phyloP scores from a whole-genome alignment of 208 protist genomes.

The Leishmania mexicana region DNA sequence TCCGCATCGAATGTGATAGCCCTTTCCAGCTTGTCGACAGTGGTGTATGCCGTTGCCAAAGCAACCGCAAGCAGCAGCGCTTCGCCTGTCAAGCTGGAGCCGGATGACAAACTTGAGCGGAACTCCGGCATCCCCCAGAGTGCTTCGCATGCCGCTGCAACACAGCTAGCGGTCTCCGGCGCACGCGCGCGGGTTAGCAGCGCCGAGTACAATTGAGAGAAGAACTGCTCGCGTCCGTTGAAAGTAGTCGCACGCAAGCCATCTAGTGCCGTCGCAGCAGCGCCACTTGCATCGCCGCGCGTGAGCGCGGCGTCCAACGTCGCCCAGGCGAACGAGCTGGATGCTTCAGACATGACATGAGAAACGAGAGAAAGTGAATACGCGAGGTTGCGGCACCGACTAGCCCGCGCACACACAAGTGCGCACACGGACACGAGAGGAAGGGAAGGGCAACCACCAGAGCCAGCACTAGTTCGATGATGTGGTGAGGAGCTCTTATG shows the following conservation, averaged over 20 bases:
- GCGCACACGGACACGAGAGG: background rate
- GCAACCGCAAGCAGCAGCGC: slow-evolving; percentile 18
- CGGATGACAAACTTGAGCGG: background rate
- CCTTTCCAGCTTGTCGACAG: slow-evolving; percentile 9
- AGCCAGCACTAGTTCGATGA: background rate
- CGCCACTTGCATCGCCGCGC: slow-evolving; percentile 5
- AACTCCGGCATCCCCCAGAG: slow-evolving; percentile 30
- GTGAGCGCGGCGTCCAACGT: slow-evolving; percentile 5
- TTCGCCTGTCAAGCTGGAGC: slow-evolving; percentile 13
- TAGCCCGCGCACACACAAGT: background rate
- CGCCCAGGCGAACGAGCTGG: slow-evolving; percentile 3
- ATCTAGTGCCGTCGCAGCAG: background rate
- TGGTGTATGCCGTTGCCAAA: slow-evolving; percentile 13
- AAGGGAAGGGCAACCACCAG: background rate
- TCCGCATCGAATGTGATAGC: slow-evolving; percentile 22
- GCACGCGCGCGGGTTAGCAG: slow-evolving; percentile 1
- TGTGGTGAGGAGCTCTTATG: background rate
- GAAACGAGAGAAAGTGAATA: background rate
- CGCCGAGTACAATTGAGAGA: slow-evolving; percentile 16
- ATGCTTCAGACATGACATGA: background rate
- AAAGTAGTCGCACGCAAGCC: slow-evolving; percentile 4
- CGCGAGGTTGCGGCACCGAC: background rate
- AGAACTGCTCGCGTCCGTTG: slow-evolving; percentile 16
- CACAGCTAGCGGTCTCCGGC: slow-evolving; percentile 5
- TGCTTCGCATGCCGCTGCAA: slow-evolving; percentile 13